A percentile compares a stretch with the other conserved stretches of the same genome.
These are phyloP conservation scores for Mycena chlorophos DNA, from an alignment of 768 basidiomycete genomes.

Conservation along the genomic window DNA sequence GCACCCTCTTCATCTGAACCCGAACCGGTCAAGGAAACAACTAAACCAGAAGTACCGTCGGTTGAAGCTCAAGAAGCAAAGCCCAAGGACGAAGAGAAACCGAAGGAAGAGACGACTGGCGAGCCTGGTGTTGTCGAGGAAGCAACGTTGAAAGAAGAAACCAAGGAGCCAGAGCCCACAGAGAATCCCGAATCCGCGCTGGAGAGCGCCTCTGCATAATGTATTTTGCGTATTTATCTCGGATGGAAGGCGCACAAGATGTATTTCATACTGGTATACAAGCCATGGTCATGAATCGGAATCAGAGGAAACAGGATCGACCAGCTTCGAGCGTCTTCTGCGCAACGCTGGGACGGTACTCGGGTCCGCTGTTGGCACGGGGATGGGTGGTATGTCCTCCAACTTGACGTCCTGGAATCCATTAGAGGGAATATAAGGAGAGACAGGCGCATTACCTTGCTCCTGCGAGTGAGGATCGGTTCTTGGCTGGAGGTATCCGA, in stretches of 20 bases:
- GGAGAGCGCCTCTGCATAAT: background rate
- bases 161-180: background rate
- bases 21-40: conserved; percentile 7
- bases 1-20: conserved; percentile 1
- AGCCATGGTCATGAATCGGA: conserved; percentile 27
- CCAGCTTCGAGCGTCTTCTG: conserved; percentile 46
- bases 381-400: conserved; percentile 30
- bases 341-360: conserved; percentile 33
- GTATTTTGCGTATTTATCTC: background rate
- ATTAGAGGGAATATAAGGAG: background rate
- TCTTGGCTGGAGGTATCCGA: conserved; percentile 16
- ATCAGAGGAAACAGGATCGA: conserved; percentile 32
- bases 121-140: background rate
- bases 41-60: background rate
- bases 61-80: conserved; percentile 5
- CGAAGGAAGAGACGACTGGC: background rate
- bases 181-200: background rate
- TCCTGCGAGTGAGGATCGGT: background rate
- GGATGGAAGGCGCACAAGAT: conserved; percentile 1
- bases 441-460: too few species aligned
- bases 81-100: conserved; percentile 8
- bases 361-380: conserved; percentile 16
- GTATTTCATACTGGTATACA: background rate
- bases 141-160: background rate
- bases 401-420: conserved; percentile 29